Conservation (phyloP, 352 stramenopile genomes). For the Pythium guiyangense region DNA sequence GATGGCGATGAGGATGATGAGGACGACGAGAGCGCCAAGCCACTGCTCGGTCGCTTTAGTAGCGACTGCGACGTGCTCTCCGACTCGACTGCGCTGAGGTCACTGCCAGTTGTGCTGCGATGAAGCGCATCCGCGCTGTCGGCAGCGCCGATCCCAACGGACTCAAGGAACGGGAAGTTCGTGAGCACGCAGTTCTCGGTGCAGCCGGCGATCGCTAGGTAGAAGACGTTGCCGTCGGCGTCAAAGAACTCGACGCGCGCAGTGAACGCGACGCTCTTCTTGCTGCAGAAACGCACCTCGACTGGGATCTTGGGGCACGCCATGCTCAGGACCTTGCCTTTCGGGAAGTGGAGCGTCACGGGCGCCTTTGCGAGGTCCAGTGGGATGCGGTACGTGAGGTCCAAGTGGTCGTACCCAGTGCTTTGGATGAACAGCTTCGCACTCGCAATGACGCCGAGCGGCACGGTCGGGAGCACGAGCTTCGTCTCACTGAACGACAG, state of each 20-base stretch:
- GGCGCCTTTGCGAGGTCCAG: slow-evolving; percentile 75
- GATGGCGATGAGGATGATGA: no score
- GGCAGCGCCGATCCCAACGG: slow-evolving; percentile 14
- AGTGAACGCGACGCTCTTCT: slow-evolving; percentile 89
- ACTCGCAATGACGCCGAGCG: slow-evolving; percentile 67
- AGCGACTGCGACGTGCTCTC: neutral
- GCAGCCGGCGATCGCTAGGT: slow-evolving; percentile 79
- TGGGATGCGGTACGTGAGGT: slow-evolving; percentile 79
- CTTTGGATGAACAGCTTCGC: slow-evolving; percentile 79
- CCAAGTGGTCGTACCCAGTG: slow-evolving; percentile 89
- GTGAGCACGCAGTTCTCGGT: slow-evolving; percentile 92
- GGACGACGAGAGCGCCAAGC: neutral
- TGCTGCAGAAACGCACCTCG: slow-evolving; percentile 78
- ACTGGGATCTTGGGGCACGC: slow-evolving; percentile 76
- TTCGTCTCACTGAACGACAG: slow-evolving; percentile 87
- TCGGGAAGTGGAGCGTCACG: slow-evolving; percentile 85
- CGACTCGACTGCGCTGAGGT: no score
- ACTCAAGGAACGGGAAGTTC: slow-evolving; percentile 82
- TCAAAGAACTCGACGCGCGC: slow-evolving; percentile 92
- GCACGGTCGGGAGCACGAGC: slow-evolving; percentile 87
- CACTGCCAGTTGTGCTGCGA: neutral
- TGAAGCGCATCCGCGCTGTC: neutral
- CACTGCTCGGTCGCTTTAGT: neutral
- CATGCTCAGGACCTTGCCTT: slow-evolving; percentile 85
- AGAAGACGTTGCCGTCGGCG: slow-evolving; percentile 82